These are phyloP conservation scores for Purshia tridentata DNA, from an alignment of 306 rosid species.

Conservation along the genomic window DNA sequence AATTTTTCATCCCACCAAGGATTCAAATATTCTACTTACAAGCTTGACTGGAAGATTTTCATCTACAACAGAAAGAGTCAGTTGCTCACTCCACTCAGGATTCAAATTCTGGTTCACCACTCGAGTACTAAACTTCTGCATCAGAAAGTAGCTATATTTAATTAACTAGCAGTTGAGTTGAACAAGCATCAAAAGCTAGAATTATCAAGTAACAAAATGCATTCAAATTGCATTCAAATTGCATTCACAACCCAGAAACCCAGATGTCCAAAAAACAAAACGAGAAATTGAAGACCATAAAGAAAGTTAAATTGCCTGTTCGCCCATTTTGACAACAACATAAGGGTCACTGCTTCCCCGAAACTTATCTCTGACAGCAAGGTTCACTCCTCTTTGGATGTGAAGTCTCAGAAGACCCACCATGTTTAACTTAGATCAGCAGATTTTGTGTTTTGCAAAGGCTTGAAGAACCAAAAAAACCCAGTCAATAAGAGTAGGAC, in stretches of 20 bases:
- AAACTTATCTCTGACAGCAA: conserved; percentile 82
- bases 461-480: background rate
- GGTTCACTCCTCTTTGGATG: conserved; percentile 67
- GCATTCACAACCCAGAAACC: background rate
- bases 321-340: conserved; percentile 70
- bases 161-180: background rate
- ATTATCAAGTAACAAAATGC: too few species aligned
- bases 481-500: background rate
- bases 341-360: conserved; percentile 81
- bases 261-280: background rate
- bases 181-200: background rate
- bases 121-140: conserved; percentile 31
- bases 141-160: background rate
- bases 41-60: conserved; percentile 42
- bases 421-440: conserved; percentile 30
- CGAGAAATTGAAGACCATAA: background rate
- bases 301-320: conserved; percentile 45
- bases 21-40: too few species aligned
- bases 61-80: conserved; percentile 17
- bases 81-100: conserved; percentile 30
- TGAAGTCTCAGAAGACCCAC: conserved; percentile 78
- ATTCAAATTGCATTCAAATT: too few species aligned
- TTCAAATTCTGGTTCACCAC: conserved; percentile 27
- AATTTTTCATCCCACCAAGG: too few species aligned
- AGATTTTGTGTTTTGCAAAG: background rate